A percentile compares a stretch with the other conserved stretches of the same genome.
These are phyloP conservation scores for Eucalyptus paniculata DNA, from an alignment of 345 rosid species.

Conservation along the genomic window DNA sequence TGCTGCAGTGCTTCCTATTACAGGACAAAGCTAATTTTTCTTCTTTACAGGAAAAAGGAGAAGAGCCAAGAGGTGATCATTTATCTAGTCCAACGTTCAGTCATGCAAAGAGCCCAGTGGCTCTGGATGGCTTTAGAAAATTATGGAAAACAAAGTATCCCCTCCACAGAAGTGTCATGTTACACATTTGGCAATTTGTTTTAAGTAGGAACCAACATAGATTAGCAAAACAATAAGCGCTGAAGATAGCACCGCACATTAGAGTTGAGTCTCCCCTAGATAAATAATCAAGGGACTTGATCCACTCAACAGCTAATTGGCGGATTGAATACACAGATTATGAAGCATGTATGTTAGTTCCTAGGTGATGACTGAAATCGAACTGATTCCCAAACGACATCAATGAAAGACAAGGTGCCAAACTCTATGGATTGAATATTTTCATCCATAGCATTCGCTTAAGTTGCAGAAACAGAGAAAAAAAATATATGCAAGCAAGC, in stretches of 20 bases:
- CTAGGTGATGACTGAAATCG: background rate
- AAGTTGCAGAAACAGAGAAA: background rate
- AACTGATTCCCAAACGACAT: background rate
- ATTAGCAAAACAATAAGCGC: background rate
- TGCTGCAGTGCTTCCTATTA: background rate
- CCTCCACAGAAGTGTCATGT: background rate
- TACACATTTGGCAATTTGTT: background rate
- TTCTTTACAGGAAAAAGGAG: background rate
- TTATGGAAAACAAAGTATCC: background rate
- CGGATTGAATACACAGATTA: background rate
- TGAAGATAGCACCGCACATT: background rate
- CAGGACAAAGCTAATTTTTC: background rate
- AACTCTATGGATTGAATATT: background rate
- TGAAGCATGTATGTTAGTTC: background rate
- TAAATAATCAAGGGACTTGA: background rate
- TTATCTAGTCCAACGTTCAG: background rate
- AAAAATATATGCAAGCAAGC: background rate
- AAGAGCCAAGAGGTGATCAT: background rate
- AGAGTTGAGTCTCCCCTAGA: background rate
- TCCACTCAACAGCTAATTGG: background rate
- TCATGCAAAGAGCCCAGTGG: background rate
- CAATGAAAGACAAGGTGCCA: background rate
- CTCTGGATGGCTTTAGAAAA: background rate
- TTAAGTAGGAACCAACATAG: background rate
- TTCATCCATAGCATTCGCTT: background rate